Evolutionary conservation across 441 rosid species (phyloP).

Genomic region (Arabidopsis hybrid): DNA sequence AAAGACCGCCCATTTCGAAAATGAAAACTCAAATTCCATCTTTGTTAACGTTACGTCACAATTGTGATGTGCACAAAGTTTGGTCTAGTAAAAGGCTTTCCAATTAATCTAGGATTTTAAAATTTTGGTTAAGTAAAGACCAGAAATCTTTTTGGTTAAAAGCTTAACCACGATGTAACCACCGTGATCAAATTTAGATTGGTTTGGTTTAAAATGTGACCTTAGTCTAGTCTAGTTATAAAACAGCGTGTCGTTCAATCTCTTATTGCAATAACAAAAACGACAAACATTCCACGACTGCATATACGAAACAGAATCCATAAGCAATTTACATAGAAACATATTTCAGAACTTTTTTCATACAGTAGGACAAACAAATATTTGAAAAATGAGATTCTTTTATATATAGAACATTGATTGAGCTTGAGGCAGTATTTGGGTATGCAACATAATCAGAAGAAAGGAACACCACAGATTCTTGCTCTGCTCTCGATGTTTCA

Average conservation of each 20-base stretch:
- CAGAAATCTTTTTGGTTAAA: background rate
- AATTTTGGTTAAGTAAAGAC: background rate
- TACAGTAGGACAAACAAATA: conserved; percentile 34
- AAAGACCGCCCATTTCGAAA: background rate
- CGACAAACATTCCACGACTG: conserved; percentile 25
- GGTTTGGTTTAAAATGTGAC: background rate
- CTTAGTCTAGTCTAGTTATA: background rate
- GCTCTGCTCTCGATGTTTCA: conserved; percentile 3
- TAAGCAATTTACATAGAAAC: conserved; percentile 19
- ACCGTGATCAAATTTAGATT: background rate
- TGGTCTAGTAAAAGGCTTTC: background rate
- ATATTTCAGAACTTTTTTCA: conserved; percentile 14
- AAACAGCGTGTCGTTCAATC: background rate
- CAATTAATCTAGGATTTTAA: background rate
- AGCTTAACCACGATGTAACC: background rate
- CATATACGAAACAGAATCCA: conserved; percentile 22
- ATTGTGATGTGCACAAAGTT: background rate
- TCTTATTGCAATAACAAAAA: conserved; percentile 1
- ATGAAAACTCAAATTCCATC: background rate
- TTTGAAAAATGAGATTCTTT: conserved; percentile 25
- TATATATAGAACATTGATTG: conserved; percentile 18
- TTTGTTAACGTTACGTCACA: background rate
- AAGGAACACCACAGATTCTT: conserved; percentile 27
- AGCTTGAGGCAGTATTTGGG: conserved; percentile 26
- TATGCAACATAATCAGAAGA: conserved; percentile 27